These are phyloP conservation scores for Suhomyces anneliseae DNA, from an alignment of 1,139 yeast species.

Conservation along the genomic window DNA sequence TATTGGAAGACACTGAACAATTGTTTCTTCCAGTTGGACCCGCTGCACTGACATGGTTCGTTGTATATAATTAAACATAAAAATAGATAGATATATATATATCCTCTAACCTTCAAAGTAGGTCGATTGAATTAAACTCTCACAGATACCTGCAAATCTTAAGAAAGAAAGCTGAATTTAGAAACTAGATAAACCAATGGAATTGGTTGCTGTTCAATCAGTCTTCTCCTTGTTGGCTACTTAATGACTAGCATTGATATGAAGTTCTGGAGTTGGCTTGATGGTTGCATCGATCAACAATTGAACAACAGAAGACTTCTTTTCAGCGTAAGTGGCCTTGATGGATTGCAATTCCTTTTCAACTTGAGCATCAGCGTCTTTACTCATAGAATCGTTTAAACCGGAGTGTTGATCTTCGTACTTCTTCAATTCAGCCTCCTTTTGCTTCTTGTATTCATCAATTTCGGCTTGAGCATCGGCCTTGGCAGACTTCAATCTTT, in stretches of 20 bases:
- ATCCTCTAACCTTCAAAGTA: not conserved
- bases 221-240: not conserved
- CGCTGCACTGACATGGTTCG: not conserved
- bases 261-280: slow-evolving; percentile 78
- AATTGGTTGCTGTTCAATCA: not conserved
- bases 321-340: slow-evolving; percentile 59
- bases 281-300: slow-evolving; percentile 78
- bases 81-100: not conserved
- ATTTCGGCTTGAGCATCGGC: slow-evolving; percentile 89
- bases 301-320: slow-evolving; percentile 69
- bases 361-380: slow-evolving; percentile 67
- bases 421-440: slow-evolving; percentile 77
- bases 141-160: not conserved
- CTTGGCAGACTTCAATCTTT: slow-evolving; percentile 90
- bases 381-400: slow-evolving; percentile 64
- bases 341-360: slow-evolving; percentile 62
- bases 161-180: too few species aligned
- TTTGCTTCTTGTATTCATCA: slow-evolving; percentile 78
- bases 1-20: too few species aligned
- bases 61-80: not conserved
- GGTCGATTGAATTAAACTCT: not conserved
- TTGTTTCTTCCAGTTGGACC: too few species aligned
- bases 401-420: slow-evolving; percentile 72
- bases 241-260: slow-evolving; percentile 58
- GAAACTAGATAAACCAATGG: too few species aligned